A percentile compares a stretch with the other conserved stretches of the same genome.
Conservation (phyloP, 192 early-diverging fungal species). For the Funneliformis geosporum region DNA sequence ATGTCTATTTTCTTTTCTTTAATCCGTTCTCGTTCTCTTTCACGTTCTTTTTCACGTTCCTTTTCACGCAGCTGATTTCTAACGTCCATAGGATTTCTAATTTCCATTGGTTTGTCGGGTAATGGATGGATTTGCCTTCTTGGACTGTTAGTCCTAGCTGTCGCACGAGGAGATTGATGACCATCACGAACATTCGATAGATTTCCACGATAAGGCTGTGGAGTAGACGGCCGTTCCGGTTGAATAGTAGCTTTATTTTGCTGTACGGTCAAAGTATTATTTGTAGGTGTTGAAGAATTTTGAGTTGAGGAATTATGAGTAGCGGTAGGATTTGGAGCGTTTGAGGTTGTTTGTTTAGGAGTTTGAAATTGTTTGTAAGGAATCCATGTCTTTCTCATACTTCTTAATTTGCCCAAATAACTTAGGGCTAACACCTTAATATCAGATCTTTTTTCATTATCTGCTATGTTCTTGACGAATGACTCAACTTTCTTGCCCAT, state of each 20-base stretch:
- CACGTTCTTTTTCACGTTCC: constrained; percentile 15
- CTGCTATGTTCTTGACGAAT: constrained; percentile 48
- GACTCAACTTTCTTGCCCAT: constrained; percentile 57
- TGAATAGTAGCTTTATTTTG: background rate
- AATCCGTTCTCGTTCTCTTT: background rate
- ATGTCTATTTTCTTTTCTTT: background rate
- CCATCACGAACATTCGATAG: background rate
- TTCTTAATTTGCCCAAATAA: constrained; percentile 50
- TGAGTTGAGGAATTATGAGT: too few species aligned
- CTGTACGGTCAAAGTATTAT: background rate
- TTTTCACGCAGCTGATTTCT: background rate
- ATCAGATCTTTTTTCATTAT: constrained; percentile 64
- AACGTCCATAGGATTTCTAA: background rate
- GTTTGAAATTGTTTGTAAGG: background rate
- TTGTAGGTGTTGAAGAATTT: background rate
- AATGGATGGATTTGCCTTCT: constrained; percentile 19
- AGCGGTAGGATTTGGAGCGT: background rate
- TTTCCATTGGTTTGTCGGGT: constrained; percentile 1
- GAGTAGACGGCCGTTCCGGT: too few species aligned
- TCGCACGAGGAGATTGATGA: background rate
- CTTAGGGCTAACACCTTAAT: constrained; percentile 68
- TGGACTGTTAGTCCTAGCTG: constrained; percentile 4
- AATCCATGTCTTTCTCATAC: constrained; percentile 29
- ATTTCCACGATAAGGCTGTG: background rate
- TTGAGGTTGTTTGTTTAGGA: background rate